Conservation (phyloP, 371 early-diverging fungal species). For the Blakeslea trispora region DNA sequence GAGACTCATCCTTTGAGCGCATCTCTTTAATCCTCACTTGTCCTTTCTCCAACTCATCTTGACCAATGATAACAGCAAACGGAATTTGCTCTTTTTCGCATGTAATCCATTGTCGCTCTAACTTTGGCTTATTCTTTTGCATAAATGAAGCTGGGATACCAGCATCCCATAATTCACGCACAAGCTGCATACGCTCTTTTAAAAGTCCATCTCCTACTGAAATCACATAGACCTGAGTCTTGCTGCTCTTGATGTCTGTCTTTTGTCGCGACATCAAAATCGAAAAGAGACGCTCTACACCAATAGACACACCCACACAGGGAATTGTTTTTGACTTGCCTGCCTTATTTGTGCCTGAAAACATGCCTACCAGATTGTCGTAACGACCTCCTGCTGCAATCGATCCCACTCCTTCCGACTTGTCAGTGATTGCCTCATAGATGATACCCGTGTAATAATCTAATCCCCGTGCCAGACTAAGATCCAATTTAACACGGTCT, state of each 20-base stretch:
- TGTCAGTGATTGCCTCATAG: slow-evolving; percentile 92
- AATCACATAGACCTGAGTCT: slow-evolving; percentile 85
- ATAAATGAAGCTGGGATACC: slow-evolving; percentile 81
- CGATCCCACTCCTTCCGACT: slow-evolving; percentile 90
- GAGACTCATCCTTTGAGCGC: slow-evolving; percentile 63
- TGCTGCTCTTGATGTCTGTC: slow-evolving; percentile 73
- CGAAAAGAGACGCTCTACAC: slow-evolving; percentile 97
- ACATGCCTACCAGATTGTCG: slow-evolving; percentile 97
- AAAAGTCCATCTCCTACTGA: slow-evolving; percentile 83
- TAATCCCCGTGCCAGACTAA: slow-evolving; percentile 96
- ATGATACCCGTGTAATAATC: slow-evolving; percentile 99
- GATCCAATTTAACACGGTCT: slow-evolving; percentile 77
- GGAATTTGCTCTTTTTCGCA: slow-evolving; percentile 91
- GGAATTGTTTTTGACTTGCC: slow-evolving; percentile 79
- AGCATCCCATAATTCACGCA: slow-evolving; percentile 88
- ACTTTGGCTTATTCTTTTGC: slow-evolving; percentile 91
- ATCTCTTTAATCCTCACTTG: slow-evolving; percentile 88
- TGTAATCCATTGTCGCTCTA: slow-evolving; percentile 76
- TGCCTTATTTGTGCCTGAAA: slow-evolving; percentile 68
- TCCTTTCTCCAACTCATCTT: slow-evolving; percentile 79
- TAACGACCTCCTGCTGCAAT: slow-evolving; percentile 99
- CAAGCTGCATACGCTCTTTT: slow-evolving; percentile 89
- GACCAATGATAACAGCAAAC: slow-evolving; percentile 85
- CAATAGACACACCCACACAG: slow-evolving; percentile 98
- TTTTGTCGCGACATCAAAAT: slow-evolving; percentile 70